Percentiles rank a stretch among this genome's conserved stretches.
Evolutionary conservation across 2,329 filamentous ascomycete genomes (phyloP).

Genomic region (Sclerotinia nivalis): DNA sequence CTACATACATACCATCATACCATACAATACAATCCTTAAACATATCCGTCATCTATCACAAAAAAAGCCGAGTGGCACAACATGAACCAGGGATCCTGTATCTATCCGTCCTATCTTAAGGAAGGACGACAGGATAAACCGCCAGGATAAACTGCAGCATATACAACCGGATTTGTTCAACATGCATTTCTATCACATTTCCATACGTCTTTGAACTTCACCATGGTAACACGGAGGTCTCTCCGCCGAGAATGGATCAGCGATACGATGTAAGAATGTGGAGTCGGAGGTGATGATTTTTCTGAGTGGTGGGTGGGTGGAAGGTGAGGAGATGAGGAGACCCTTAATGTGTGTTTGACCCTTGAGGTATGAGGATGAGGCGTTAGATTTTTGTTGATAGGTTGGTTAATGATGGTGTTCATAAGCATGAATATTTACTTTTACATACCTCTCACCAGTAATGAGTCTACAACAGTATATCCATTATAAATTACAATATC

Average conservation of each 20-base stretch:
- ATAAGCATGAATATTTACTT: conserved; percentile 10
- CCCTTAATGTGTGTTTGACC: conserved; percentile 1
- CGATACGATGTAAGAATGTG: not conserved
- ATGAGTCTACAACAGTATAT: not conserved
- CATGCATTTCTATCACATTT: conserved; percentile 10
- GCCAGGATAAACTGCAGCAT: too few relatives aligned
- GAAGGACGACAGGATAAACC: too few relatives aligned
- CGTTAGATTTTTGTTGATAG: not conserved
- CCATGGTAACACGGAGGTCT: not conserved
- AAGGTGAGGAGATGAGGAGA: not conserved
- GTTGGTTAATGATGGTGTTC: not conserved
- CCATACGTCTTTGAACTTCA: not conserved
- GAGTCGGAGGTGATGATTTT: not conserved
- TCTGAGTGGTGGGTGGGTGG: not conserved
- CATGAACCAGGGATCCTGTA: not conserved
- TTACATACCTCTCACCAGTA: not conserved
- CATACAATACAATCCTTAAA: not conserved
- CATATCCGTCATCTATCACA: not conserved
- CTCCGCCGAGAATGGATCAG: not conserved
- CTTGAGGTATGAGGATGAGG: not conserved
- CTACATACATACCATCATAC: not conserved
- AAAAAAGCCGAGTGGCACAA: not conserved
- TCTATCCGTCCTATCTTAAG: too few relatives aligned
- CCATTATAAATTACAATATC: not conserved
- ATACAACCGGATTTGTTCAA: too few relatives aligned